Evolutionary conservation across 805 yeast species (phyloP).

Genomic region (Pichia ethanolica): DNA sequence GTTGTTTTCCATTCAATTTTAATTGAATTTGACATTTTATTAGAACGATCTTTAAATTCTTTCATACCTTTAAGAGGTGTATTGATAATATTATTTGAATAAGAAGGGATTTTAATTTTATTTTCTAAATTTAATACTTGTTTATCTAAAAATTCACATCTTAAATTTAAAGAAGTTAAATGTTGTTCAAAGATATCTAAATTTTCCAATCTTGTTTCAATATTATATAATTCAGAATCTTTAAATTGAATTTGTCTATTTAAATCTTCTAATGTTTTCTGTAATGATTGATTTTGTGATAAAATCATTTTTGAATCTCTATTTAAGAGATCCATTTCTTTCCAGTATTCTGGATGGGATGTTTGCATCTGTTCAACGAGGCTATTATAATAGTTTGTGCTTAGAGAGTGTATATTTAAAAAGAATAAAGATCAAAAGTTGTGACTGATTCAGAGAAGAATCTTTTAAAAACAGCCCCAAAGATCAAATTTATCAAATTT

Average conservation of each 20-base stretch:
- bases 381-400: too few relatives aligned
- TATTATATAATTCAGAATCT: constrained; percentile 18
- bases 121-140: constrained; percentile 26
- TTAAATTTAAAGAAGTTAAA: constrained; percentile 24
- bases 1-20: constrained; percentile 38
- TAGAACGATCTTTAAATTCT: background rate
- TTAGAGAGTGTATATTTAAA: too few relatives aligned
- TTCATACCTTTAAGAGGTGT: background rate
- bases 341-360: background rate
- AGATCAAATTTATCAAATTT: too few relatives aligned
- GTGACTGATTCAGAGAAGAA: too few relatives aligned
- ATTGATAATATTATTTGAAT: background rate
- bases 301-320: background rate
- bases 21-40: constrained; percentile 3
- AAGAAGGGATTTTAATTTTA: constrained; percentile 6
- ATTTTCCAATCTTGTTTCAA: constrained; percentile 20
- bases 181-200: constrained; percentile 25
- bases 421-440: too few relatives aligned
- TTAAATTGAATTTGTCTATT: constrained; percentile 15
- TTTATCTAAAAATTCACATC: constrained; percentile 29
- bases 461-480: too few relatives aligned
- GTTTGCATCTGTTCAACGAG: background rate
- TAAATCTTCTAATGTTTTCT: constrained; percentile 12
- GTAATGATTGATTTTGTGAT: constrained; percentile 11
- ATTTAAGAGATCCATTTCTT: background rate